phyloP scores from a whole-genome alignment of 352 stramenopile genomes.

The Vaucheria bursata region DNA sequence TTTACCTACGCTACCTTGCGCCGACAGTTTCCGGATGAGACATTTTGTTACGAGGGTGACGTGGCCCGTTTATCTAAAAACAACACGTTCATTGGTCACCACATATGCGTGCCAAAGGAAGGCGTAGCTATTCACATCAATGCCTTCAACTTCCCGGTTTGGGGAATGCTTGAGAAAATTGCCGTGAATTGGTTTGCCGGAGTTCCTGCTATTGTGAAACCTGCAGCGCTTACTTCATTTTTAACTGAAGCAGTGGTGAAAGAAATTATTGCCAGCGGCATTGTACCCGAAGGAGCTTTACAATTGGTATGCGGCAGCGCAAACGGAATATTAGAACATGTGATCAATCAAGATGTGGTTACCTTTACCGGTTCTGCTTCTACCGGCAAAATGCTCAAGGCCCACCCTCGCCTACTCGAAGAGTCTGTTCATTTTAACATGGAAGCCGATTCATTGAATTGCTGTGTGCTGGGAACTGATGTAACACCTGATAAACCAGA shows the following conservation, averaged over 20 bases:
- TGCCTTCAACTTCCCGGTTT: background rate
- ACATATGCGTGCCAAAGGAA: background rate
- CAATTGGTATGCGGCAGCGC: background rate
- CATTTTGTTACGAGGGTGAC: background rate
- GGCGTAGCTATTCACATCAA: constrained; percentile 1
- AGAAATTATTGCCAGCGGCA: background rate
- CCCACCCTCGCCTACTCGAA: background rate
- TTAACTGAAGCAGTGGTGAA: background rate
- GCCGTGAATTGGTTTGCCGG: background rate
- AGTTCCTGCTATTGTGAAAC: background rate
- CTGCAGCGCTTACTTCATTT: background rate
- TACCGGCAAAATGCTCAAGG: constrained; percentile 4
- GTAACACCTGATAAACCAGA: background rate
- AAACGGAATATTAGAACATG: background rate
- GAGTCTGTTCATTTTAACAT: background rate
- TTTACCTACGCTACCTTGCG: background rate
- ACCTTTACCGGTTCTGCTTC: background rate
- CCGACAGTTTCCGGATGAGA: background rate
- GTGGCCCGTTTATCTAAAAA: background rate
- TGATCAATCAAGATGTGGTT: constrained; percentile 1
- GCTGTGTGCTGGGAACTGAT: background rate
- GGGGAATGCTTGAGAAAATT: background rate
- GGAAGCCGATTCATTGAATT: constrained; percentile 1
- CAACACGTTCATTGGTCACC: background rate
- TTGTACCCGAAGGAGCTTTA: background rate